These are phyloP conservation scores for Euphrasia confusa DNA, from an alignment of 257 asterid genomes.

Conservation along the genomic window DNA sequence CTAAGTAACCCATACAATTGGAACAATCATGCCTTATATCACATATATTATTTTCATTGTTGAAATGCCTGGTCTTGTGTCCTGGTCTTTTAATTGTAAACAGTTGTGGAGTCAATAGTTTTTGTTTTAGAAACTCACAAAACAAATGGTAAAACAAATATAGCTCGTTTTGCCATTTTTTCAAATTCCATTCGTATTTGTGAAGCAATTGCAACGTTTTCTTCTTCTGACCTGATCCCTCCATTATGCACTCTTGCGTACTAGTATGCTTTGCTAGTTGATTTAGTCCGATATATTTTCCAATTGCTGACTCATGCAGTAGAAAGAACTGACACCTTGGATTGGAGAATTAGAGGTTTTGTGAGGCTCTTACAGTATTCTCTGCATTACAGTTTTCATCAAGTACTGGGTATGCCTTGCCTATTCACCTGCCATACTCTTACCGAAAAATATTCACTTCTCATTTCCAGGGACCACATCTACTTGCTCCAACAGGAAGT, in stretches of 20 bases:
- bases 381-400: slow-evolving; percentile 10
- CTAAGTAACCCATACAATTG: neutral
- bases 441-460: slow-evolving; percentile 14
- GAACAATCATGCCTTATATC: neutral
- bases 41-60: neutral
- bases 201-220: too few species aligned
- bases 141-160: neutral
- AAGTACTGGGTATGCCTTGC: slow-evolving; percentile 4
- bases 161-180: too few species aligned
- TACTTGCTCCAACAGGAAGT: slow-evolving; percentile 99
- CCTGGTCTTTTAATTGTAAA: neutral
- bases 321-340: neutral
- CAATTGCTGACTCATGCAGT: neutral
- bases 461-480: slow-evolving; percentile 89
- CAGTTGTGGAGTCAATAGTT: neutral
- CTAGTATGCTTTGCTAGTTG: neutral
- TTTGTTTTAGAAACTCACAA: neutral
- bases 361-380: neutral
- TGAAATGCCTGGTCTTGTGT: neutral
- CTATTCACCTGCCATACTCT: slow-evolving; percentile 21
- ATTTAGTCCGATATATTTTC: neutral
- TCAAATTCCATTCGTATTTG: too few species aligned
- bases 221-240: too few species aligned
- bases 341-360: neutral
- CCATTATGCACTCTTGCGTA: neutral